Conservation (phyloP, 257 asterid genomes). For the Forsythia viridissima region DNA sequence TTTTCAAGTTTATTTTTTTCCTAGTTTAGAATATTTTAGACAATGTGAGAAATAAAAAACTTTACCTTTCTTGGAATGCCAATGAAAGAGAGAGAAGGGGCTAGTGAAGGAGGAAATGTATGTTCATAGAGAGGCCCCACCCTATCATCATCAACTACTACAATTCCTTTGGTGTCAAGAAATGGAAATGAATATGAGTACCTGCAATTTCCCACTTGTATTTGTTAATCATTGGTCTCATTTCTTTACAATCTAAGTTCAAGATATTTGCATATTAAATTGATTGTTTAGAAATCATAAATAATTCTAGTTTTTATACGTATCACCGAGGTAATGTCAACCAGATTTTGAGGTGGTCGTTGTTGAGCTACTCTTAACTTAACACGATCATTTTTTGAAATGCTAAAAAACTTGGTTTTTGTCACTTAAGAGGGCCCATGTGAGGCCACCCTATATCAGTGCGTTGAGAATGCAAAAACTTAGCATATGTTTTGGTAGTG, state of each 20-base stretch:
- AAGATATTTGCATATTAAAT: not conserved
- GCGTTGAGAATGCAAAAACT: too few species aligned
- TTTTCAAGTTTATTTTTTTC: not conserved
- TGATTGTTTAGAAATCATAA: not conserved
- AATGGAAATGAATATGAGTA: slow-evolving; percentile 83
- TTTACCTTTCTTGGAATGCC: slow-evolving; percentile 86
- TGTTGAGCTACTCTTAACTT: not conserved
- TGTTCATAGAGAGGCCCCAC: slow-evolving; percentile 97
- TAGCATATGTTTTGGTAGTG: too few species aligned
- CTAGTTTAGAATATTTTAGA: not conserved
- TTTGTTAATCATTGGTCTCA: not conserved
- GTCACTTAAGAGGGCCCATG: too few species aligned
- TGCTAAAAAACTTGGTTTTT: too few species aligned
- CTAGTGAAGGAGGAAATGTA: slow-evolving; percentile 82
- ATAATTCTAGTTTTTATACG: not conserved
- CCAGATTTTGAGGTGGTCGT: not conserved
- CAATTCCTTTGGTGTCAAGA: slow-evolving; percentile 95
- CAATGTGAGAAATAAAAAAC: not conserved
- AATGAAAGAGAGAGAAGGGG: slow-evolving; percentile 81
- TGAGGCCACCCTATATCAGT: too few species aligned
- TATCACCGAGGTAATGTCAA: not conserved
- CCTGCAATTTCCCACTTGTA: slow-evolving; percentile 46
- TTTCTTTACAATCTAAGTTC: not conserved
- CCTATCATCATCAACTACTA: slow-evolving; percentile 66
- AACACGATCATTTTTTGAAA: not conserved